Base-by-base conservation (phyloP, 805 yeast genomes). In the Suhomyces faveliae region DNA sequence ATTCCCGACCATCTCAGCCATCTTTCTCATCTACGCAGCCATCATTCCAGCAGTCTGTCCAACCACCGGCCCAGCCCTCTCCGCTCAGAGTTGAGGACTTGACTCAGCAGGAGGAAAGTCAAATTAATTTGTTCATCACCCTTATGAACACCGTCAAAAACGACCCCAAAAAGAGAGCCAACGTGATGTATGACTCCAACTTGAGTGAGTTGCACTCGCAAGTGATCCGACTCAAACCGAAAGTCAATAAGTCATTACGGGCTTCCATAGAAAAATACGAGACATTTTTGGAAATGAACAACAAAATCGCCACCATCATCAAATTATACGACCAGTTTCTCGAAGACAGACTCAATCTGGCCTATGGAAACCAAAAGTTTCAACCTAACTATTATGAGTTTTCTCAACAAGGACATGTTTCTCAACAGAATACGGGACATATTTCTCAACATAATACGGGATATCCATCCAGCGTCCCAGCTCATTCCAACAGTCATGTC, bases 271-370 rank as follows among this genome's bases (percentile, higher is more conserved):
- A 77, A 30, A 83, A 79, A 53, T 80, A 89, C 57, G 92, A 89
- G 44, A 64, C 68, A 17, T 77, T 84, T 51, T 77, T 86, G 52
- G 88, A 86, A 42, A 73, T 87, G 80, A 89, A 87, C 66, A 79
- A 85, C 42, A 89, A 90, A 58, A 77, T 90, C 46, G 84, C 87
- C 46, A 83, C 89, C 4, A 84, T 89, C 25, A 79, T 83, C 59
- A 77, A 85, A 51, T 71, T 85, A n/a, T 90, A 89, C 58, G 96
- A 89, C 62, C 79, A 78, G 50, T 75, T 86, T 43, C 71, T 89
- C 50, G 96, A 90, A 50, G 52, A 59, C n/a, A 70, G 70, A 50
- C 63, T 71, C 49, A 60, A 54, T 47, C 59, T 62, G 51, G 76
- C 74, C 1, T 71, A 70, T 54, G 65, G 67, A 5, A 61, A 55